These are phyloP conservation scores for Plantago ovata DNA, from an alignment of 257 asterid species.

Conservation along the genomic window DNA sequence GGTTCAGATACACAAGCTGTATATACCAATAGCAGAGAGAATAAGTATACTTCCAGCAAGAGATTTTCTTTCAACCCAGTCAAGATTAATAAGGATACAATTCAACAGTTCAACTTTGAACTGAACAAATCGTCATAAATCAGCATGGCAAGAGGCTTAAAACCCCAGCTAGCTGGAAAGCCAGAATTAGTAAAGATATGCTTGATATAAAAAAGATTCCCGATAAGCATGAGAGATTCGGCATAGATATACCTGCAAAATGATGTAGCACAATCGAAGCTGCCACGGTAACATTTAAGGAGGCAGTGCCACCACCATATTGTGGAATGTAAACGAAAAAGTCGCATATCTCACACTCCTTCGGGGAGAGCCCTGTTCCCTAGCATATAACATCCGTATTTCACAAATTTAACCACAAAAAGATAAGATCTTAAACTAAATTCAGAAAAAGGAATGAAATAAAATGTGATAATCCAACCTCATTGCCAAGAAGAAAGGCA, in stretches of 20 bases:
- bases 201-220: not conserved
- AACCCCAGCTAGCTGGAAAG: no score
- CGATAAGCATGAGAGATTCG: not conserved
- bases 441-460: constrained; percentile 3
- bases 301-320: constrained; percentile 94
- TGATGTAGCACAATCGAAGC: constrained; percentile 94
- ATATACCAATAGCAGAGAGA: no score
- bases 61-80: no score
- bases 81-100: no score
- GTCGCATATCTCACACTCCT: constrained; percentile 91
- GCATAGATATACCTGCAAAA: constrained; percentile 62
- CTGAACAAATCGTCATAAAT: no score
- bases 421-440: not conserved
- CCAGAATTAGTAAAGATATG: not conserved
- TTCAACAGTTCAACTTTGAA: no score
- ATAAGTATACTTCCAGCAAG: no score
- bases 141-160: no score
- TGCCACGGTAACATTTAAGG: constrained; percentile 89
- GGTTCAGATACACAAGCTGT: no score
- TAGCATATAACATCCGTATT: constrained; percentile 22
- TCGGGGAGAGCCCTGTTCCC: constrained; percentile 97
- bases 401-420: not conserved
- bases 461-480: constrained; percentile 43
- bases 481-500: constrained; percentile 94
- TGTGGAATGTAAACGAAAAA: constrained; percentile 94